A percentile compares a stretch with the other conserved stretches of the same genome.
Conservation (phyloP, 345 rosid genomes). For the Eutrema japonicum region DNA sequence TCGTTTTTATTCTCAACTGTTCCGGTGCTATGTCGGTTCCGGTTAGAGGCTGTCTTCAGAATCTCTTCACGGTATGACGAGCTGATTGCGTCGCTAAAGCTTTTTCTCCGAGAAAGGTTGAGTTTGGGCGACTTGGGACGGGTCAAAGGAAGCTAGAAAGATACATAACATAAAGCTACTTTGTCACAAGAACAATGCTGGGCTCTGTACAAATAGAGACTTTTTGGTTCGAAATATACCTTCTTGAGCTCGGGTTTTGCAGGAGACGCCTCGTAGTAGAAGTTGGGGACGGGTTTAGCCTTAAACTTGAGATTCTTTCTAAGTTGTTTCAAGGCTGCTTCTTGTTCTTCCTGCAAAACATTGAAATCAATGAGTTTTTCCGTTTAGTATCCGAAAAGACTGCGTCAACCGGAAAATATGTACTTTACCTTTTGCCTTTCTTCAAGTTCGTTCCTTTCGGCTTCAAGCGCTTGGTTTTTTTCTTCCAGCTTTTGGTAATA, state of each 20-base stretch:
- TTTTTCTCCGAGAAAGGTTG: slow-evolving; percentile 64
- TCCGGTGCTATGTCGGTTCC: slow-evolving; percentile 52
- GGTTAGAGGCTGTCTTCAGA: slow-evolving; percentile 27
- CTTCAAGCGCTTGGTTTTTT: slow-evolving; percentile 82
- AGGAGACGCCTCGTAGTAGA: slow-evolving; percentile 91
- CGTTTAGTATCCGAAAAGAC: slow-evolving; percentile 10
- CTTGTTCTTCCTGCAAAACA: slow-evolving; percentile 82
- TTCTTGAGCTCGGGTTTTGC: slow-evolving; percentile 81
- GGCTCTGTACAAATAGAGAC: background rate
- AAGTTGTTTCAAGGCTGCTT: slow-evolving; percentile 87
- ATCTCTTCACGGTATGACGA: slow-evolving; percentile 42
- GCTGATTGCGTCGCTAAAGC: slow-evolving; percentile 53
- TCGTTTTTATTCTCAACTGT: slow-evolving; percentile 43
- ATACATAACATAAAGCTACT: slow-evolving; percentile 13
- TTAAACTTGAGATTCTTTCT: slow-evolving; percentile 76
- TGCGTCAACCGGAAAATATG: background rate
- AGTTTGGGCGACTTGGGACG: slow-evolving; percentile 75
- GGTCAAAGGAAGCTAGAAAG: slow-evolving; percentile 72
- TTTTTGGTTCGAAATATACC: slow-evolving; percentile 51
- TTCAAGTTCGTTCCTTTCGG: slow-evolving; percentile 71
- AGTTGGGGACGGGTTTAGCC: slow-evolving; percentile 94
- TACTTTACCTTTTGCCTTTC: slow-evolving; percentile 72
- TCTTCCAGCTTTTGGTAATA: slow-evolving; percentile 83
- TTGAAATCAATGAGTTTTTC: background rate
- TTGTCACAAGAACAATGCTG: slow-evolving; percentile 20